These are phyloP conservation scores for Apiospora hydei DNA, from an alignment of 2,329 filamentous ascomycete species.

Conservation along the genomic window DNA sequence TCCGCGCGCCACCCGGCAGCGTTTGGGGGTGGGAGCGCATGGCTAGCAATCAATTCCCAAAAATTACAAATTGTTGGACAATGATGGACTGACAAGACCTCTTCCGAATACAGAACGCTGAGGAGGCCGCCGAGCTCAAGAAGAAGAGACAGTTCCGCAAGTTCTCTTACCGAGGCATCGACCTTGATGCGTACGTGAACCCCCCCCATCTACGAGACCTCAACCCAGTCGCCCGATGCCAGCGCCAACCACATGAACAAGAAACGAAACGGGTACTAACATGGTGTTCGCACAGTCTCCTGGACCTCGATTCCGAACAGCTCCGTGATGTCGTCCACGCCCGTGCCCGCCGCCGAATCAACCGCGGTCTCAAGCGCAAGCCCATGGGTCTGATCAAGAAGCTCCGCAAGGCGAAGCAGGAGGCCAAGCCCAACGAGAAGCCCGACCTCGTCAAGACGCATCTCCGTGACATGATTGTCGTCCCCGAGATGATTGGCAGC, in stretches of 20 bases:
- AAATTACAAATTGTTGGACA: constrained; percentile 1
- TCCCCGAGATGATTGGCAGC: constrained; percentile 99
- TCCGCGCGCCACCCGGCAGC: not conserved
- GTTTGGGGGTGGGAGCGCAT: not conserved
- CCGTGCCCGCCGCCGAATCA: constrained; percentile 97
- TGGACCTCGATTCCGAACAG: constrained; percentile 98
- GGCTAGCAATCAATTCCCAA: not conserved
- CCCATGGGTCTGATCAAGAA: constrained; percentile 99
- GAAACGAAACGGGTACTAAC: constrained; percentile 30
- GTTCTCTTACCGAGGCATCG: constrained; percentile 99
- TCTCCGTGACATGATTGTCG: constrained; percentile 99
- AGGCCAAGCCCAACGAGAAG: constrained; percentile 99
- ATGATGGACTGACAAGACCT: constrained; percentile 25
- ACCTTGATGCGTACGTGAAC: constrained; percentile 92
- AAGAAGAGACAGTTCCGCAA: constrained; percentile 99
- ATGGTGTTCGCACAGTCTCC: constrained; percentile 70
- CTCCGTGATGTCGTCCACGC: constrained; percentile 99
- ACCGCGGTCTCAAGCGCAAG: constrained; percentile 99
- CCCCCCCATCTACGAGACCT: constrained; percentile 14
- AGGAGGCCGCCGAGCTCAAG: constrained; percentile 99
- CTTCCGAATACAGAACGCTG: constrained; percentile 74
- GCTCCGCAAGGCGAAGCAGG: constrained; percentile 99
- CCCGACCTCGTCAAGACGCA: constrained; percentile 99
- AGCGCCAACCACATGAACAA: not conserved
- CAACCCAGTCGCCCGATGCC: not conserved